A percentile compares a stretch with the other conserved stretches of the same genome.
These are phyloP conservation scores for Xerocomellus amylosporus DNA, from an alignment of 768 basidiomycete species.

Conservation along the genomic window DNA sequence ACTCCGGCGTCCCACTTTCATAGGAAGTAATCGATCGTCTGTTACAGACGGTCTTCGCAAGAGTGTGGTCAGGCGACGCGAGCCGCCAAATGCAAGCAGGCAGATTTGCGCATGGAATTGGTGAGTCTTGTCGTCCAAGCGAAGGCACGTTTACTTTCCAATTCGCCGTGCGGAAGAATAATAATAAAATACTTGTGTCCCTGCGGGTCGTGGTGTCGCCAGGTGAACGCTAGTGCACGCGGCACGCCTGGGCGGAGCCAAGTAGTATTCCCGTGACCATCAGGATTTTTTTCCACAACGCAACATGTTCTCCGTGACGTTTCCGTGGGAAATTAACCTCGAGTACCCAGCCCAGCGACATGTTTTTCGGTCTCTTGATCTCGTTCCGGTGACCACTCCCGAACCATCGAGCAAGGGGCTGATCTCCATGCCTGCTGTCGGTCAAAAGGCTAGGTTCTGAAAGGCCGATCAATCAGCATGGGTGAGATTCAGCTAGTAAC, in stretches of 20 bases:
- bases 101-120: background rate
- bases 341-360: background rate
- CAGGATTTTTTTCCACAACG: background rate
- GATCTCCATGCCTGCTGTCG: background rate
- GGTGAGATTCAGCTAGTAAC: background rate
- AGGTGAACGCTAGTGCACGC: background rate
- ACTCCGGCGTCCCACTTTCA: no score
- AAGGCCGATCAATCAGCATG: constrained; percentile 1
- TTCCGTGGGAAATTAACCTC: background rate
- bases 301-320: background rate
- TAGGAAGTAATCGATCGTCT: no score
- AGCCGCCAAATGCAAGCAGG: background rate
- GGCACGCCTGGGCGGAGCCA: background rate
- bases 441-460: background rate
- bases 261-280: background rate
- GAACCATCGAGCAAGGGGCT: background rate
- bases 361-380: background rate
- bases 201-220: background rate
- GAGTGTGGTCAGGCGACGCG: background rate
- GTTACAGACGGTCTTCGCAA: background rate
- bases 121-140: constrained; percentile 2
- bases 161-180: background rate
- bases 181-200: background rate
- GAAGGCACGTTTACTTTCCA: background rate
- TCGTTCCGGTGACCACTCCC: background rate